Base-by-base conservation (phyloP, 768 basidiomycete genomes). In the Phanerochaete sordida region DNA sequence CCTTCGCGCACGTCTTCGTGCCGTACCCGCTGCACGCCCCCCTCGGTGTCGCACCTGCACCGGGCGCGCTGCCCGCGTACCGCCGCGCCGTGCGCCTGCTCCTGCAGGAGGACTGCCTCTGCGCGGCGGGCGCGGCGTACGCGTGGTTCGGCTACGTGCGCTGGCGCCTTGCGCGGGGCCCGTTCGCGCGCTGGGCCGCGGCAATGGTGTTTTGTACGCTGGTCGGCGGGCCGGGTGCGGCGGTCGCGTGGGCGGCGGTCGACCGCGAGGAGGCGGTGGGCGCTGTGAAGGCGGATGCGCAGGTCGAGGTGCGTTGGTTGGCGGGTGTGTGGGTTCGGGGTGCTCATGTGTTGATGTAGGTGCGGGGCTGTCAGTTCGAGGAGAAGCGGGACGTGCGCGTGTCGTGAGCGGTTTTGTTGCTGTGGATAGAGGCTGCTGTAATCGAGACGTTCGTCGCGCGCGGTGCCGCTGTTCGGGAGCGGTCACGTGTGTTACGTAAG, bases 91-190 rank as follows among this genome's bases (percentile, higher is more conserved):
- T 33, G 15, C 50, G 61, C 1, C 45, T 62, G 15, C 57, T 62
- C 24, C 58, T 62, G 52, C 61, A 62, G 37, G 47, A 62, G 26
- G 61, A 62, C 57, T 62, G 61, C 51, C 44, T 62, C 16, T 55
- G 45, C 23, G 55, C 53, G 51, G 55, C 57, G 3, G 30, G 54
- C 8, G 51, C 61, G 2, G 57, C 61, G 8, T 26, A 30, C 2
- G 1, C 55, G 9, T 62, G 58, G 51, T 62, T 62, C 35, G 49
- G 47, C 3, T 55, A 57, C 27, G 33, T 49, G 2, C 51, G 16
- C 23, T 6, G 5, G 4, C 48, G 28, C 16, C 23, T 49, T 13
- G 5, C 31, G n/a, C 55, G 45, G 5, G 19, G 26, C 8, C 26
- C n/a, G 27, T 3, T 2, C 21, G 21, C 37, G 19, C 6, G 13